Conservation (phyloP, 495 filamentous ascomycete species). For the Xylaria longipes region DNA sequence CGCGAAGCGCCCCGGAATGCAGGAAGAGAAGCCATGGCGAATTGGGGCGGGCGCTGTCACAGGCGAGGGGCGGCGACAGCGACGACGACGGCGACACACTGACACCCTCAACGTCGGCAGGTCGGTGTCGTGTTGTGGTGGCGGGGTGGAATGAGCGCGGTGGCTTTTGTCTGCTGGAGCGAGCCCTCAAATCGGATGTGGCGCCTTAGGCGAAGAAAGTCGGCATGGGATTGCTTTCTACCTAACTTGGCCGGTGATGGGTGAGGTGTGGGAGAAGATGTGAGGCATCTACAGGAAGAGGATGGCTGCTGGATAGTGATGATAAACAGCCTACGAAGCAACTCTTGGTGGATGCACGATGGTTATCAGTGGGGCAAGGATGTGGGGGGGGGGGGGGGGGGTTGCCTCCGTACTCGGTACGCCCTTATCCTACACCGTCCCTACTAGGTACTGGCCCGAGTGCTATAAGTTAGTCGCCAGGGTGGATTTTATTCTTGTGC, state of each 20-base stretch:
- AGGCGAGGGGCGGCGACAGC: neutral
- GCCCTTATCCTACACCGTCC: neutral
- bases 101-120: no score
- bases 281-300: neutral
- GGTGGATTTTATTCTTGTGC: neutral
- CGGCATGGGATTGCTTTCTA: neutral
- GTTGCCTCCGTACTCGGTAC: constrained; percentile 13
- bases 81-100: constrained; percentile 4
- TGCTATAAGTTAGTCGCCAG: neutral
- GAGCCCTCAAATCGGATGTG: neutral
- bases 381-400: constrained; percentile 10
- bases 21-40: constrained; percentile 29
- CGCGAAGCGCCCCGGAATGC: constrained; percentile 38
- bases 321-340: neutral
- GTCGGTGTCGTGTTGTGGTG: neutral
- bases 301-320: neutral
- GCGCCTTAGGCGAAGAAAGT: neutral
- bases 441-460: no score
- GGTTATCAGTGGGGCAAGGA: constrained; percentile 15
- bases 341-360: constrained; percentile 3
- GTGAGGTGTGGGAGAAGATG: neutral
- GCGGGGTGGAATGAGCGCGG: constrained; percentile 5
- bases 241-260: neutral
- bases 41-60: neutral
- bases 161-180: neutral